Conservation (phyloP, 169 alveolate species). For the Plasmodium gonderi region DNA sequence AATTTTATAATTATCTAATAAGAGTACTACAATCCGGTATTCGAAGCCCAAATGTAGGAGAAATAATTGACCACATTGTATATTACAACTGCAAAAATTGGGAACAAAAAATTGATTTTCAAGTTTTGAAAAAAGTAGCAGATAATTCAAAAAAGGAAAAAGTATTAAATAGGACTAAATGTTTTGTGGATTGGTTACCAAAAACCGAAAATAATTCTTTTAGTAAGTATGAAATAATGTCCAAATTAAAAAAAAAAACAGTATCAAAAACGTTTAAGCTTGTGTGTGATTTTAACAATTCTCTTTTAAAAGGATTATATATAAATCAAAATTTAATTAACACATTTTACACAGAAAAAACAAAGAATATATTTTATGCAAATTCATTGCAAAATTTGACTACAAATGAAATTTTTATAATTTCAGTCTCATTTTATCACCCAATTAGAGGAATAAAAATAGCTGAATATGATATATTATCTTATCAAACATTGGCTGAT, state of each 20-base stretch:
- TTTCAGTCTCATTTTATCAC: slow-evolving; percentile 85
- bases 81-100: slow-evolving; percentile 51
- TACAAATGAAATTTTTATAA: slow-evolving; percentile 28
- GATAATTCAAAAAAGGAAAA: neutral
- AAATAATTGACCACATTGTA: slow-evolving; percentile 44
- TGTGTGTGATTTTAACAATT: slow-evolving; percentile 68
- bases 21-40: slow-evolving; percentile 34
- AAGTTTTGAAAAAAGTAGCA: slow-evolving; percentile 13
- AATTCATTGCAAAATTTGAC: neutral
- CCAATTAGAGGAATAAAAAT: slow-evolving; percentile 87
- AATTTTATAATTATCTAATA: slow-evolving; percentile 15
- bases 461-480: slow-evolving; percentile 85
- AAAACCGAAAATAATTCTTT: slow-evolving; percentile 41
- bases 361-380: neutral
- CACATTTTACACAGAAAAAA: neutral
- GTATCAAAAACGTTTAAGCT: slow-evolving; percentile 47
- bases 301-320: slow-evolving; percentile 31
- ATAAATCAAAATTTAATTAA: slow-evolving; percentile 61
- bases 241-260: slow-evolving; percentile 54
- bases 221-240: slow-evolving; percentile 51
- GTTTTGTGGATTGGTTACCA: slow-evolving; percentile 62
- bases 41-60: slow-evolving; percentile 36
- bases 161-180: slow-evolving; percentile 38
- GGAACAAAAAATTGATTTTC: slow-evolving; percentile 57
- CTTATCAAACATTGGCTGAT: slow-evolving; percentile 84